Evolutionary conservation across 345 rosid species (phyloP).

Genomic region (Citrus glauca): DNA sequence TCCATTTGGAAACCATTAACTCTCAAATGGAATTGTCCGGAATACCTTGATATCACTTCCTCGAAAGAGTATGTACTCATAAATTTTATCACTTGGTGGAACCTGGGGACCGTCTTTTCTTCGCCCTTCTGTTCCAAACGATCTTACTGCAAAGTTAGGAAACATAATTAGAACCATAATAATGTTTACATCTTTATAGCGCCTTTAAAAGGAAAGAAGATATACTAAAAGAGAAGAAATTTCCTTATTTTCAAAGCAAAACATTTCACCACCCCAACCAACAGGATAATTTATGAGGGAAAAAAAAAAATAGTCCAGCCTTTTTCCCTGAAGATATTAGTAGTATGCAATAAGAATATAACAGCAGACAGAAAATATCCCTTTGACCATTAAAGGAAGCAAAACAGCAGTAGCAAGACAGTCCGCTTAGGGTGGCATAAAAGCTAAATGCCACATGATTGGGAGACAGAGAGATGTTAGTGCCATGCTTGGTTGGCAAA

Average conservation of each 20-base stretch:
- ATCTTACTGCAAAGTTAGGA: conserved; percentile 47
- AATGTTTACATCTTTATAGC: background rate
- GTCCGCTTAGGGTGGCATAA: background rate
- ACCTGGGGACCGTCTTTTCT: conserved; percentile 75
- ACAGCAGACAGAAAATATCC: background rate
- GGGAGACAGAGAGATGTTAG: background rate
- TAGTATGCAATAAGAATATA: background rate
- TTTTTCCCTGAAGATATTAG: background rate
- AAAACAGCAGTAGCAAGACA: background rate
- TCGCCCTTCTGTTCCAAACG: conserved; percentile 79
- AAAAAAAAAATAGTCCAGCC: background rate
- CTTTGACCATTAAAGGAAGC: background rate
- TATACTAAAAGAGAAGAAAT: background rate
- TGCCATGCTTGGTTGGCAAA: background rate
- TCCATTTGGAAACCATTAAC: background rate
- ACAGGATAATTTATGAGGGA: background rate
- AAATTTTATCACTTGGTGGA: conserved; percentile 64
- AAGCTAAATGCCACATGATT: background rate
- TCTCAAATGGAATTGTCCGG: background rate
- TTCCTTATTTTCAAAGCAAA: background rate
- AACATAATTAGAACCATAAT: background rate
- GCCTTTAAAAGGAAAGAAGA: background rate
- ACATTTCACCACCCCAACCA: background rate
- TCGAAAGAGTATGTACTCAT: conserved; percentile 72
- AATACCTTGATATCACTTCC: conserved; percentile 78